Evolutionary conservation across 2,329 filamentous ascomycete species (phyloP), one percentile per base, ranked within the genome.

Genomic region (Exophiala spinifera): DNA sequence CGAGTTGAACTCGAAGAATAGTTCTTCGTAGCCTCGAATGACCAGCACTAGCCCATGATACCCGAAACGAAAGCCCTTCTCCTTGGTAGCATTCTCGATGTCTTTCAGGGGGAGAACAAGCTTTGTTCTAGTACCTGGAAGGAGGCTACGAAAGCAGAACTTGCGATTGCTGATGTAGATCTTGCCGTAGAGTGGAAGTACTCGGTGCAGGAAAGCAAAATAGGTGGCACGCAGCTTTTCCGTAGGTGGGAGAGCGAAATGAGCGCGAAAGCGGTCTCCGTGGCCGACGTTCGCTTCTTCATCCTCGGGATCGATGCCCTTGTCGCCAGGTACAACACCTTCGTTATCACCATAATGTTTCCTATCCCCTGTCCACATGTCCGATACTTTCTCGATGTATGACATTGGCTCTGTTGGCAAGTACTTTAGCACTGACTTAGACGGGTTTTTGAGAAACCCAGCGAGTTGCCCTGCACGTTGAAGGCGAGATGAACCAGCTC

Each of bases 341-440:
- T 89, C 84, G 19, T 80, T 82, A 17, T 90, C 87, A 46, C 87
- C 85, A 65, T 97, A 99, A 70, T 97, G 92, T 65, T 87, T 91
- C 64, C 87, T 86, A 11, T 89, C 89, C 31, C 94, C 94, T 62
- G 91, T 89, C 84, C 94, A 94, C 88, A 97, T 97, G 34, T 91
- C 92, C 0, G 92, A 95, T 0, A 97, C 91, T 70, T 96, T 97
- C 67, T 95, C 91, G 28, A 96, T 87, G 67, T 97, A 97, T 1
- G 90, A 91, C 85, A 96, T 95, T 0, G 92, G 95, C 69, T 96
- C 91, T 0, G 87, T 89, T 5, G 92, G 89, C 43, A 97, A 74
- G 7, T 95, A 74, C 23, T 79, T 89, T 56, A 89, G 89, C 84
- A 97, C 89, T 31, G 84, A 84, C 62, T 88, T 88, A 19, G 90